Conservation (phyloP, 129 eudicot genomes). For the sunflower (Helianthus annuus) region DNA sequence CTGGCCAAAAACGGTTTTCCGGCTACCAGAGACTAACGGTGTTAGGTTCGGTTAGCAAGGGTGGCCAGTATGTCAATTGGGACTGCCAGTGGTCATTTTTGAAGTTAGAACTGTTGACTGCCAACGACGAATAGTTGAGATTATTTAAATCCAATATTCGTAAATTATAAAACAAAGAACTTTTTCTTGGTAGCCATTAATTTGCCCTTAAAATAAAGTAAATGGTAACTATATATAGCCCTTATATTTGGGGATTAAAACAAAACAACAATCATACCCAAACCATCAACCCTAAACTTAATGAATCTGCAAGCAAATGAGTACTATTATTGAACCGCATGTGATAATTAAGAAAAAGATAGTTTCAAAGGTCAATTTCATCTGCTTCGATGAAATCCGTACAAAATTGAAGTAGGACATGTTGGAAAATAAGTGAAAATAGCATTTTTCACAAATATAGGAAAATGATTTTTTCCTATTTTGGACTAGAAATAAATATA, state of each 20-base stretch:
- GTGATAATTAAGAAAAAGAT: neutral
- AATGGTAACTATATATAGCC: neutral
- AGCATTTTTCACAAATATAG: no score
- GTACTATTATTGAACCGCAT: neutral
- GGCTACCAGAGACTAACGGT: no score
- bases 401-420: slow-evolving; percentile 13
- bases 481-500: no score
- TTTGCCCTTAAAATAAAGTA: slow-evolving; percentile 6
- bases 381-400: slow-evolving; percentile 4
- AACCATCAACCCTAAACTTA: neutral
- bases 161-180: neutral
- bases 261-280: slow-evolving; percentile 15
- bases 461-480: no score
- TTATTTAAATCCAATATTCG: no score
- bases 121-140: no score
- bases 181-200: neutral
- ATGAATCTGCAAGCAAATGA: neutral
- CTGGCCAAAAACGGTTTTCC: no score
- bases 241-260: slow-evolving; percentile 24
- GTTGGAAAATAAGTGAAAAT: no score
- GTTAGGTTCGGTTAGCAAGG: no score
- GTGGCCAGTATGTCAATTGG: no score
- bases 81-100: no score
- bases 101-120: no score
- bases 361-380: slow-evolving; percentile 2